Base-by-base conservation (phyloP, 2,329 filamentous ascomycete genomes). In the Dothistroma pini region DNA sequence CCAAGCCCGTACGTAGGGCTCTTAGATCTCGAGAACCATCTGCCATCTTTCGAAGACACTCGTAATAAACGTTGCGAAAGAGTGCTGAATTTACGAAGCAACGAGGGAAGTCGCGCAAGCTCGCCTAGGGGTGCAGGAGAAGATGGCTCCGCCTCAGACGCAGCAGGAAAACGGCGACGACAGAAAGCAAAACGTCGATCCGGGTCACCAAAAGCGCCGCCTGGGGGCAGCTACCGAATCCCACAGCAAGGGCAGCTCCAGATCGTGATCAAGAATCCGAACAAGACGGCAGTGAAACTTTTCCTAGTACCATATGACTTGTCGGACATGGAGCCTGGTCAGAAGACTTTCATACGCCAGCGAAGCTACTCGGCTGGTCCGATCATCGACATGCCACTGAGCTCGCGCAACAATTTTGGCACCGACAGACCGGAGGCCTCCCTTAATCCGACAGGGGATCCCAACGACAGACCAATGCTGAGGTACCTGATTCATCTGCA, bases 261-360 rank as follows among this genome's bases (percentile, higher is more conserved):
- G 70, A 96, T 99, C 65, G 89, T 99, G 63, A 91, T 99, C 74
- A 97, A 97, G 75, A 99, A 97, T 70, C 93, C 93, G 16, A 96
- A 97, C 78, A 97, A 97, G 74, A 97, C 95, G 3, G 95, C 95
- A 0, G 93, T 97, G 58, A 97, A 99, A 75, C 81, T 99, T 0
- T 97, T 97, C 69, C 82, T 97, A 25, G 86, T 99, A 2, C 95
- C 93, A 0, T 99, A 97, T 69, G 92, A 97, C 72, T 80, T 99
- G 1, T 83, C 86, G 0, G 93, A 91, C 56, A 99, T 99, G 93
- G 89, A 95, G 63, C 85, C 91, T 0, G 92, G 92, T 0, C 96
- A 91, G 16, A 97, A 97, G 76, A 99, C 95, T 0, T 97, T 97
- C 69, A 89, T 99, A 63, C 86, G 95, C 32, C 95, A 99, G 76